Evolutionary conservation across 768 basidiomycete genomes (phyloP), one percentile per base, ranked within the genome.

Genomic region (Auricularia sp.): DNA sequence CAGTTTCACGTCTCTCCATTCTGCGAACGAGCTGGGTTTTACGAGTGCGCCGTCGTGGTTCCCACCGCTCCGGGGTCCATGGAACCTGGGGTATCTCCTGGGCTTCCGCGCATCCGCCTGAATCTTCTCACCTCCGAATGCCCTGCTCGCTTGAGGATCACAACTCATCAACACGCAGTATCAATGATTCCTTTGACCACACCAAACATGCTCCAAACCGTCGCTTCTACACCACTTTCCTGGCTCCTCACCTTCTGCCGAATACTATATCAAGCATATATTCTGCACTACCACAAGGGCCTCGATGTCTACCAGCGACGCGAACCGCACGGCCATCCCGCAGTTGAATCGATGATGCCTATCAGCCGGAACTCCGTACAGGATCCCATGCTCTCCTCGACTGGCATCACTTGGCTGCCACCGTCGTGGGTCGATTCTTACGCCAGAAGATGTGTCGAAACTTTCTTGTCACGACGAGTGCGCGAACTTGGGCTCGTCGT

Each of bases 1-100:
- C 79, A 82, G 67, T 90, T 90, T 71, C 87, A 90, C 68, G 88
- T 90, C 58, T 90, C 87, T 0, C 87, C 89, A 0, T 89, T 89
- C 78, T 90, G 89, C 71, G 85, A 88, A 69, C 80, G 87, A 3
- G 77, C 80, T 29, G 87, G 88, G 0, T 86, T 77, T 71, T 90
- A 89, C 74, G 81, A 75, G 3, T 77, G 88, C 16, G 79, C 85
- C 54, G 70, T 76, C 65, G 70, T 76, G 11, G 87, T 87, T 3
- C 73, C 74, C 54, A 75, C 76, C 62, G 67, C 80, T 8, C 77
- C 61, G 83, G 3, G 78, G 80, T 59, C 77, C 29, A n/a, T 56
- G 66, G 45, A 56, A 7, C 42, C 34, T 42, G 63, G 21, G 56
- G n/a, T 34, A 5, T 39, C 2, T 72, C 70, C 11, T 64, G 68